phyloP scores from a whole-genome alignment of 345 rosid species.

The Populus deltoides region DNA sequence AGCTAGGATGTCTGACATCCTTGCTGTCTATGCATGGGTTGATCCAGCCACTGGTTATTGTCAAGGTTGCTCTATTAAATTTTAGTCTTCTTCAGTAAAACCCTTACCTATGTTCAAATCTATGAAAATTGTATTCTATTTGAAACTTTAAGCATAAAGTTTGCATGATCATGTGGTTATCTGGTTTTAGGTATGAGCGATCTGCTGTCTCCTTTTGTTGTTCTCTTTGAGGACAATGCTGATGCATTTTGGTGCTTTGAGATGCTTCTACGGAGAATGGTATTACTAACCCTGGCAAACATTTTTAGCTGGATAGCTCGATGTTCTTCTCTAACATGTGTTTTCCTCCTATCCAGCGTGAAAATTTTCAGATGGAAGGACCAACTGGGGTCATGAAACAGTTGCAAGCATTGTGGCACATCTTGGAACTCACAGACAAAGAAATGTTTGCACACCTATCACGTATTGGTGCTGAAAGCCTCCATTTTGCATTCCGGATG shows the following conservation, averaged over 20 bases:
- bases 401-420: constrained; percentile 75
- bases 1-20: constrained; percentile 94
- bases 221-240: constrained; percentile 85
- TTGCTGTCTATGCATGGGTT: constrained; percentile 95
- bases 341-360: constrained; percentile 49
- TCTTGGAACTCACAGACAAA: constrained; percentile 73
- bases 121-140: neutral
- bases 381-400: constrained; percentile 94
- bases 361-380: constrained; percentile 87
- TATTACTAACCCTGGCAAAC: constrained; percentile 26
- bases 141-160: constrained; percentile 1
- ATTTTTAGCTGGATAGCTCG: constrained; percentile 8
- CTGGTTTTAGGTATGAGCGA: constrained; percentile 84
- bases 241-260: constrained; percentile 99
- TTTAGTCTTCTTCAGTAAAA: neutral
- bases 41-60: constrained; percentile 96
- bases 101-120: neutral
- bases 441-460: constrained; percentile 77
- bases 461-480: constrained; percentile 88
- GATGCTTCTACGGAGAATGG: constrained; percentile 96
- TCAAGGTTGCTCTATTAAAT: constrained; percentile 56
- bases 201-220: constrained; percentile 85
- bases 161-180: constrained; percentile 20
- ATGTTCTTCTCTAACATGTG: constrained; percentile 25
- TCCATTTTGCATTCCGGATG: constrained; percentile 96